Evolutionary conservation across 306 rosid species (phyloP).

Genomic region (Cucurbita maxima): DNA sequence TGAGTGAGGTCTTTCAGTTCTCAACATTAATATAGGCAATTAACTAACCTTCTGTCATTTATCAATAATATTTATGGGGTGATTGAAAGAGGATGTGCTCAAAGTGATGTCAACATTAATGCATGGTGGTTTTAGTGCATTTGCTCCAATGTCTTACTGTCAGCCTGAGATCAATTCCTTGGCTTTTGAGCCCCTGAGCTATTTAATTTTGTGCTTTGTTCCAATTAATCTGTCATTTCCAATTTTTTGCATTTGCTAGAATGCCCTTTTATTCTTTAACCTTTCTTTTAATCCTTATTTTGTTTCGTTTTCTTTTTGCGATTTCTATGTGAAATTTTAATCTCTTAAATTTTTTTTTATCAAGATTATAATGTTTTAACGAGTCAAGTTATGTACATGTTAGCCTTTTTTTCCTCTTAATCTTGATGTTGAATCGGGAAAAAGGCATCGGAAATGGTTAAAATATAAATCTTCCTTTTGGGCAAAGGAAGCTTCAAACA

Average conservation of each 20-base stretch:
- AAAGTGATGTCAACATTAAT: not conserved
- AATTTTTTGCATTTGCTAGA: not conserved
- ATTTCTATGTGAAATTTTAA: too few species aligned
- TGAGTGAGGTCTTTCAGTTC: not conserved
- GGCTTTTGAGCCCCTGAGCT: not conserved
- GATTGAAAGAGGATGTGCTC: not conserved
- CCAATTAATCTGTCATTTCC: not conserved
- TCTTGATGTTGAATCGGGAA: not conserved
- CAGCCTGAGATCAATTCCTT: not conserved
- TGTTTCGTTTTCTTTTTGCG: too few species aligned
- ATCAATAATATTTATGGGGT: not conserved
- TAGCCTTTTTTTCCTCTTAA: not conserved
- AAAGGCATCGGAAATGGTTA: too few species aligned
- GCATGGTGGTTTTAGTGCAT: not conserved
- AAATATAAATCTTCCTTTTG: too few species aligned
- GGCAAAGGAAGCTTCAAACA: not conserved
- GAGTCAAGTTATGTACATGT: too few species aligned
- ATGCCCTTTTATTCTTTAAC: not conserved
- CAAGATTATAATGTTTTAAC: too few species aligned
- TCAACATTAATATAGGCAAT: not conserved
- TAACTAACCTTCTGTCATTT: not conserved
- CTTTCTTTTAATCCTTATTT: not conserved
- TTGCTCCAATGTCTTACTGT: not conserved
- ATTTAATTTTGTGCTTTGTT: not conserved
- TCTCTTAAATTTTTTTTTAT: too few species aligned